Conservation (phyloP, 208 protist genomes). For the Endotrypanum monterogeii region DNA sequence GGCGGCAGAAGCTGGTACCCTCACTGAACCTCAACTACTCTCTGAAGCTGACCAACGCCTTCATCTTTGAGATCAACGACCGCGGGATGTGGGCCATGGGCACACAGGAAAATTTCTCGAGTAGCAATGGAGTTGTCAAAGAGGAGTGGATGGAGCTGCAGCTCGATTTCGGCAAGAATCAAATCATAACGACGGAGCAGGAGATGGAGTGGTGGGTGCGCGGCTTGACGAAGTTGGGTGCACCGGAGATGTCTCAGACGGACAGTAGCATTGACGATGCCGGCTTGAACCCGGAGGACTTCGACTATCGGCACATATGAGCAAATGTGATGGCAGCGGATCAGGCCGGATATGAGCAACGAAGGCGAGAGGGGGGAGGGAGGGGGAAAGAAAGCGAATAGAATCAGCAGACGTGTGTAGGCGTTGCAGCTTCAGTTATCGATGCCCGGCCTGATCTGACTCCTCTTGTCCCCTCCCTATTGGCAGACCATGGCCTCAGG, state of each 20-base stretch:
- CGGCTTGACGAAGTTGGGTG: constrained; percentile 79
- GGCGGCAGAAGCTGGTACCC: constrained; percentile 82
- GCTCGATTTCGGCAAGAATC: constrained; percentile 82
- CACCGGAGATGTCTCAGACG: constrained; percentile 80
- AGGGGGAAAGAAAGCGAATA: too few species aligned
- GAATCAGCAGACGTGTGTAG: too few species aligned
- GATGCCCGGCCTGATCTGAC: too few species aligned
- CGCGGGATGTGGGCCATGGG: constrained; percentile 84
- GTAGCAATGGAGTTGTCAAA: constrained; percentile 48
- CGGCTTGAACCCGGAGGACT: constrained; percentile 77
- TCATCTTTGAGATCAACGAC: constrained; percentile 85
- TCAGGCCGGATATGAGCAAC: too few species aligned
- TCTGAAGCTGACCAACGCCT: constrained; percentile 86
- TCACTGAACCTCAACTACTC: constrained; percentile 91
- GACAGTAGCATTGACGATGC: constrained; percentile 85
- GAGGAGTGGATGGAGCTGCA: constrained; percentile 87
- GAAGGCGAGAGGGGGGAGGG: too few species aligned
- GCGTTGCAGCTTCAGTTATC: background rate
- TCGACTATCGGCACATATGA: constrained; percentile 85
- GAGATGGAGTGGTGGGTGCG: constrained; percentile 93
- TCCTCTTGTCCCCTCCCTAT: too few species aligned
- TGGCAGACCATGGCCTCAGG: too few species aligned
- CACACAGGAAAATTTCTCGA: constrained; percentile 78
- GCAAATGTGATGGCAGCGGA: background rate
- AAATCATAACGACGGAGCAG: constrained; percentile 82